These are phyloP conservation scores for Graphilbum ipis-grandicollis DNA, from an alignment of 2,329 filamentous ascomycete species.

Conservation along the genomic window DNA sequence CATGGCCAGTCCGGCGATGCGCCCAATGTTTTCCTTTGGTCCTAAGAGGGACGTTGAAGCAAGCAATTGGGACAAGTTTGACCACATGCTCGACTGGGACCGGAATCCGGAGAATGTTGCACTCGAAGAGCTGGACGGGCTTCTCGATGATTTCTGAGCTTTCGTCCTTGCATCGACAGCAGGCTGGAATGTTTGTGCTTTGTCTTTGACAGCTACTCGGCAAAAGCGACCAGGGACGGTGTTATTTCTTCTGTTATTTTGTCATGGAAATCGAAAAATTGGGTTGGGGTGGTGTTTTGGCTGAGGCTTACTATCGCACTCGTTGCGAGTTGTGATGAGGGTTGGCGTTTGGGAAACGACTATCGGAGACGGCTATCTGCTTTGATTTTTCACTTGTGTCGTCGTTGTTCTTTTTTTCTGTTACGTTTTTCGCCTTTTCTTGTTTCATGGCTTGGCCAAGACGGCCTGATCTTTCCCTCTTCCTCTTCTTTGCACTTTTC, in stretches of 20 bases:
- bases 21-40: conserved; percentile 22
- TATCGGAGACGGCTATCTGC: not conserved
- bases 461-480: not conserved
- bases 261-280: not conserved
- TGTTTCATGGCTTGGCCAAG: too few relatives aligned
- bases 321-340: not conserved
- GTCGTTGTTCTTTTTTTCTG: not conserved
- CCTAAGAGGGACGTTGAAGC: conserved; percentile 21
- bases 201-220: too few relatives aligned
- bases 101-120: conserved; percentile 76
- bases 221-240: too few relatives aligned
- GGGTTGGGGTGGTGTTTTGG: not conserved
- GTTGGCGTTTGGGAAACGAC: not conserved
- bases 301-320: too few relatives aligned
- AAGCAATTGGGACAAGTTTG: conserved; percentile 26
- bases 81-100: conserved; percentile 37
- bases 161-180: not conserved
- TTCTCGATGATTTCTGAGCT: conserved; percentile 56
- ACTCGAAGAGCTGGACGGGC: conserved; percentile 78
- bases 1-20: conserved; percentile 38
- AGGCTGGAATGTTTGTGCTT: too few relatives aligned
- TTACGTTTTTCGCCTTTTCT: too few relatives aligned
- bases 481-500: not conserved
- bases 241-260: not conserved
- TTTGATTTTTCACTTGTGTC: not conserved